Evolutionary conservation across 2,329 filamentous ascomycete genomes (phyloP).

Genomic region (Arthroderma uncinatum): DNA sequence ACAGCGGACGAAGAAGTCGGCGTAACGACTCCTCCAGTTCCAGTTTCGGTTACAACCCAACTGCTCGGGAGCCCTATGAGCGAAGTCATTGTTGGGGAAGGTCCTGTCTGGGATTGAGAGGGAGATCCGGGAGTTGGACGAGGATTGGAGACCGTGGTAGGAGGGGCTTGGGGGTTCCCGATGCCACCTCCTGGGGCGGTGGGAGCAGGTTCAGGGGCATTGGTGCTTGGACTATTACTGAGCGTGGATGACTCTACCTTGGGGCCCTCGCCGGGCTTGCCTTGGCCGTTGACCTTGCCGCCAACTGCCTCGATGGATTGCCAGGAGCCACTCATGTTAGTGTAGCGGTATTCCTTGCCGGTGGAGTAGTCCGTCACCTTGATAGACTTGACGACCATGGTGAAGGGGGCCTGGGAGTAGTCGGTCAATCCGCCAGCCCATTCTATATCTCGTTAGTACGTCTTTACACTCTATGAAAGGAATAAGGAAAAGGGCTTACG

Average conservation of each 20-base stretch:
- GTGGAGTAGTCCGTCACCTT: constrained; percentile 85
- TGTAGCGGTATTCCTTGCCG: constrained; percentile 72
- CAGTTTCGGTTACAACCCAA: constrained; percentile 67
- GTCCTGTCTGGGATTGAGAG: constrained; percentile 28
- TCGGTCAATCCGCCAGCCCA: constrained; percentile 84
- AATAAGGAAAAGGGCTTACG: constrained; percentile 25
- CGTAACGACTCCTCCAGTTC: constrained; percentile 67
- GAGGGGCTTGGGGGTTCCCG: constrained; percentile 6
- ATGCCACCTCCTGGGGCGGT: background rate
- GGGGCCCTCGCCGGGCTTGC: constrained; percentile 37
- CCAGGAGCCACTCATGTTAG: constrained; percentile 67
- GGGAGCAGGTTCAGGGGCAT: background rate
- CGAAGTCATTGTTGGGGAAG: constrained; percentile 33
- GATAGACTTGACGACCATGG: constrained; percentile 69
- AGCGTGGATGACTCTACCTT: constrained; percentile 43
- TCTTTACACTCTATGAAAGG: background rate
- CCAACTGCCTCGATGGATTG: constrained; percentile 69
- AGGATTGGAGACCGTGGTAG: background rate
- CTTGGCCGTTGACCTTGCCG: constrained; percentile 62
- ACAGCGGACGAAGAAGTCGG: constrained; percentile 56
- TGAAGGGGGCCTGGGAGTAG: constrained; percentile 72
- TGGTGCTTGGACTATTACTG: constrained; percentile 49
- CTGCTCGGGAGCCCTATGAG: constrained; percentile 56
- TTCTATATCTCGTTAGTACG: constrained; percentile 26
- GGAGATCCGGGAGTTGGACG: constrained; percentile 25